Conservation (phyloP, 345 rosid genomes). For the Lepidium africanum region DNA sequence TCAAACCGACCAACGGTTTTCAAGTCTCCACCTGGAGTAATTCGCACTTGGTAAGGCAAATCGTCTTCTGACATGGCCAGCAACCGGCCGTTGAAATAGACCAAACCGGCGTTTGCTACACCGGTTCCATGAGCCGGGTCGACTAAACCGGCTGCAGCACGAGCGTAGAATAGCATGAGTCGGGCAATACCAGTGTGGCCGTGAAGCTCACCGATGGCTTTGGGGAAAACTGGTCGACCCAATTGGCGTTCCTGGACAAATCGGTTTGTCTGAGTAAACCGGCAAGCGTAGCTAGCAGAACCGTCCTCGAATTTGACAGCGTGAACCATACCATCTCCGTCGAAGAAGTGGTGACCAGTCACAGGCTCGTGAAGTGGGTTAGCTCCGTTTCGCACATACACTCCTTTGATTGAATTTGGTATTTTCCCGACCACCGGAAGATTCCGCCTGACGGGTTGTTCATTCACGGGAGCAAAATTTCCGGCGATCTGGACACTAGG, state of each 20-base stretch:
- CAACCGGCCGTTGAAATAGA: slow-evolving; percentile 57
- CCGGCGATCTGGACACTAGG: slow-evolving; percentile 70
- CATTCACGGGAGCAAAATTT: slow-evolving; percentile 72
- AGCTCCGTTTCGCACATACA: slow-evolving; percentile 76
- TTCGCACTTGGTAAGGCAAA: slow-evolving; percentile 64
- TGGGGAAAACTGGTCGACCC: slow-evolving; percentile 75
- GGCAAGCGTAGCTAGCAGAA: slow-evolving; percentile 65
- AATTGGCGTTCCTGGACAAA: slow-evolving; percentile 56
- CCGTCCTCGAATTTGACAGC: slow-evolving; percentile 53
- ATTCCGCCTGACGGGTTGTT: slow-evolving; percentile 43
- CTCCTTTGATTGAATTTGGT: slow-evolving; percentile 62
- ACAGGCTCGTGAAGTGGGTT: slow-evolving; percentile 81
- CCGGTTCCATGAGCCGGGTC: slow-evolving; percentile 68
- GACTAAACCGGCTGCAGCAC: slow-evolving; percentile 55
- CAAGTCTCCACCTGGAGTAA: slow-evolving; percentile 56
- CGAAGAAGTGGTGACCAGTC: slow-evolving; percentile 85
- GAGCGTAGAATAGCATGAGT: slow-evolving; percentile 62
- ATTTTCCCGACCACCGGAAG: slow-evolving; percentile 60
- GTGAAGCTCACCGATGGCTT: slow-evolving; percentile 87
- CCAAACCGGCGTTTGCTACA: slow-evolving; percentile 83
- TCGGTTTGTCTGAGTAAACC: slow-evolving; percentile 73
- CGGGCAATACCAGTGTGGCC: slow-evolving; percentile 85
- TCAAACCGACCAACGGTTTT: slow-evolving; percentile 61
- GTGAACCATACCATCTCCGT: slow-evolving; percentile 92
- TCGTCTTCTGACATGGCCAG: slow-evolving; percentile 93